Base-by-base conservation (phyloP, 2,329 filamentous ascomycete species). In the Mycosphaerelloides madeirae region DNA sequence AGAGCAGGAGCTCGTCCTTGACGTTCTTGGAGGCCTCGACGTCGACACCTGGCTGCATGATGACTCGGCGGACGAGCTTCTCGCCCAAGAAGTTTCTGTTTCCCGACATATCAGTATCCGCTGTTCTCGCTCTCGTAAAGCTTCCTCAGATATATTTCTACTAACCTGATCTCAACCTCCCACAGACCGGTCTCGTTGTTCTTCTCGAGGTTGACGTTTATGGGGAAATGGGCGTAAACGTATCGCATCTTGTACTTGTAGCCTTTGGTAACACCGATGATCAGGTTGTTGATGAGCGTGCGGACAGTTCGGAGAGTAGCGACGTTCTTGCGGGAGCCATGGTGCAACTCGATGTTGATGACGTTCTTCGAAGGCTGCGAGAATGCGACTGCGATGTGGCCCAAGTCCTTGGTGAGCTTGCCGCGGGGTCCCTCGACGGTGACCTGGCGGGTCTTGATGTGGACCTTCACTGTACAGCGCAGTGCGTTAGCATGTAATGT, bases 221-320 rank as follows among this genome's bases (percentile, higher is more conserved):
- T 98, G 76, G 93, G 93, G 72, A 98, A 98, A 85, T 98, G 93
- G 72, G 93, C 93, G 75, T 98, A 98, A 76, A 98, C 93, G 80
- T 98, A 98, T 69, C 94, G 88, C 91, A 98, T 97, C 87, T 98
- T 98, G 86, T 98, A 98, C 80, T 94, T 94, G 87, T 85, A 98
- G 64, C 93, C 93, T 81, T 91, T 95, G 73, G 93, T 98, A 62
- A 98, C 93, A 74, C 93, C 93, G 66, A 90, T 84, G 75, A 98
- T 87, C 77, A 98, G 73, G 85, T 98, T 98, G 83, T 94, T 87
- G 81, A 98, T 95, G 76, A 97, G 75, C 60, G 91, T 91, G 70
- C 89, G 88, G 78, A 98, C 93, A 68, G 93, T 98, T 67, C 93
- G 89, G 75, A 98, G 89, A 63, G 91, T 87, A 68, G 93, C 93